Evolutionary conservation across 208 protist species (phyloP), one percentile per base, ranked within the genome.

Genomic region (Wallacemonas collosoma): DNA sequence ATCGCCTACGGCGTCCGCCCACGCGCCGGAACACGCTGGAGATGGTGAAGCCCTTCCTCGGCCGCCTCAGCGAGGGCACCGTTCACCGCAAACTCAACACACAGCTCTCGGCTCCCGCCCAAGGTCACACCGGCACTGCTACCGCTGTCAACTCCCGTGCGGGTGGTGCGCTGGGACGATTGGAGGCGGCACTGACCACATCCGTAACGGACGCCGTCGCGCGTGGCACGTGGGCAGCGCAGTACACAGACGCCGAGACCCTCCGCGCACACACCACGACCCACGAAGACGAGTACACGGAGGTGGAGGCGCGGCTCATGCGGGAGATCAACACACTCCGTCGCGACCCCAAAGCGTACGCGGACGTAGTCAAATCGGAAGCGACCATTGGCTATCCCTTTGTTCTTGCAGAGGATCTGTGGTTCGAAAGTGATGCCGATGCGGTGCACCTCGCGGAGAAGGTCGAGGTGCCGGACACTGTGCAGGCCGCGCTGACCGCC

Each of bases 241-340:
- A 68, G 43, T 93, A 85, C 63, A 40, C 11, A 40, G 75, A 70
- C 76, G 75, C 82, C 5, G 73, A 38, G 12, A 62, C 53, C 11
- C 74, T 93, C 47, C 91, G 83, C 14, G 63, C 62, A 51, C 77
- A 87, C 17, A 87, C 92, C 53, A 86, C 82, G 45, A 90, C 81
- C 47, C 55, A 55, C 54, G 58, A 53, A 26, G 91, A 94, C 56
- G 78, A 76, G 36, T 89, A 87, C 80, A 90, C 79, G 54, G 65
- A 47, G 12, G 85, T 89, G 44, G 91, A 96, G 75, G 72, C 76
- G 48, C 68, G 64, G 3, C 71, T 96, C 39, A 61, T 94, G 57
- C 58, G 60, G 15, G 91, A 96, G 77, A 71, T 96, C 44, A 96
- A 96, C 71, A 68, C 68, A 35, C 57, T 94, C 54, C 86, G 91